Evolutionary conservation across 306 rosid genomes (phyloP), one percentile per base, ranked within the genome.

Genomic region (Acacia confusa): DNA sequence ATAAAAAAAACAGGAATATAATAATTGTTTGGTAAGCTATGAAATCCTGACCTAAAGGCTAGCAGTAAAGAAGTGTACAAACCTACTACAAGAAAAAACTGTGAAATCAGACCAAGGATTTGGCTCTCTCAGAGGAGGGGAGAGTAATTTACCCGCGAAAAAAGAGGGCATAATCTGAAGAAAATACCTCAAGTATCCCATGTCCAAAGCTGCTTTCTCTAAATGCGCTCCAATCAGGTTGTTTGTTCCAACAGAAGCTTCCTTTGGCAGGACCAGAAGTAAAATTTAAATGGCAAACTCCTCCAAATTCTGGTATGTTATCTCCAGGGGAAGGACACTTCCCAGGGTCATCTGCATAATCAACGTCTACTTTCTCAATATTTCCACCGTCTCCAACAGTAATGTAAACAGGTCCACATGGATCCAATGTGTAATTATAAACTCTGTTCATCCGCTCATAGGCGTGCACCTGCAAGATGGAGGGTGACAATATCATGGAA

Each of bases 121-220:
- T 55, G 12, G 27, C 27, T n/a, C 13, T n/a, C 27, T 9, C 27
- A 55, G 8, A n/a, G 28, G 63, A 55, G 13, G 63, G 13, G 13
- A 55, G 63, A 55, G 63, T 8, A 55, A 58, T 9, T 22, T 24
- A 22, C 30, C 65, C 17, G 1, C 4, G 27, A 4, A 61, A 61
- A 61, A 25, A 15, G 28, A 25, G 27, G 12, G 19, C 58, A 71
- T 2, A 48, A n/a, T 70, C 8, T 30, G n/a, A 75, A 75, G 71
- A 76, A 41, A 67, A 64, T 86, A 92, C 98, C 98, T 94, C 97
- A 64, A 94, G 91, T 53, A 88, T 91, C 24, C 98, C 98, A 86
- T 94, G 98, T 70, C 98, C 98, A 84, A 94, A 92, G 92, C 97
- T 94, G 88, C 97, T 92, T 88, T 94, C 98, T 89, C 98, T 84